Percentiles rank a stretch among this genome's conserved stretches.
These are phyloP conservation scores for Trametes hirsuta DNA, from an alignment of 1,284 basidiomycete species.

Conservation along the genomic window DNA sequence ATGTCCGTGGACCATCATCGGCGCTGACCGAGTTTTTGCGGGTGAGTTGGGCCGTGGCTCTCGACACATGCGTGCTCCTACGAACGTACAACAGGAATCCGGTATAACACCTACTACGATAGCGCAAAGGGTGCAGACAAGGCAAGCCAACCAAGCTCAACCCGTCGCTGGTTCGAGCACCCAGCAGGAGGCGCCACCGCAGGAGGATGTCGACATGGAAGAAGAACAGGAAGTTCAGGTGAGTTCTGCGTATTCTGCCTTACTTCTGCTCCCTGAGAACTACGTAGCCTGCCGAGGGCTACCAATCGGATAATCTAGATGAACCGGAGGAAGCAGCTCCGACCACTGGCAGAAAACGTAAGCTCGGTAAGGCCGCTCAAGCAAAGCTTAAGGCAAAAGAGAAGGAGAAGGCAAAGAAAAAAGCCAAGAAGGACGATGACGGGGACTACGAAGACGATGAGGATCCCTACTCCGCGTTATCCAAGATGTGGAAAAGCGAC, in stretches of 20 bases:
- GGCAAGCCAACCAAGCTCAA: conserved; percentile 38
- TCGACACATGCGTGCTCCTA: not conserved
- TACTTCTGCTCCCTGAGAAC: not conserved
- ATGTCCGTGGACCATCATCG: conserved; percentile 87
- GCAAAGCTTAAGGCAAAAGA: conserved; percentile 48
- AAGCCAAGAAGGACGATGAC: conserved; percentile 48
- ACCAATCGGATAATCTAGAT: conserved; percentile 77
- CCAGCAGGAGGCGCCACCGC: conserved; percentile 15
- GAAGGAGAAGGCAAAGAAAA: conserved; percentile 54
- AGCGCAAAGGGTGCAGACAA: conserved; percentile 57
- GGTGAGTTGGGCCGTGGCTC: conserved; percentile 46
- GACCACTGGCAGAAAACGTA: conserved; percentile 46
- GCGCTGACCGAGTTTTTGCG: conserved; percentile 92
- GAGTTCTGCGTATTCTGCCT: not conserved
- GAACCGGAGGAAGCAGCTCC: conserved; percentile 49
- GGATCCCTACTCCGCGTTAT: conserved; percentile 61
- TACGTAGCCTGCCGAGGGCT: conserved; percentile 49
- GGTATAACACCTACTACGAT: conserved; percentile 77
- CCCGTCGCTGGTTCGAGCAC: conserved; percentile 55
- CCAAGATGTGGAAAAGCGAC: conserved; percentile 52
- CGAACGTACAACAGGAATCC: conserved; percentile 57
- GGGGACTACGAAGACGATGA: conserved; percentile 49
- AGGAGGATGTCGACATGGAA: conserved; percentile 35
- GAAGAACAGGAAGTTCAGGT: conserved; percentile 35
- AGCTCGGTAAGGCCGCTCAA: conserved; percentile 42